Evolutionary conservation across 1,139 yeast species (phyloP), one percentile per base, ranked within the genome.

Genomic region (Geotrichum fermentans): DNA sequence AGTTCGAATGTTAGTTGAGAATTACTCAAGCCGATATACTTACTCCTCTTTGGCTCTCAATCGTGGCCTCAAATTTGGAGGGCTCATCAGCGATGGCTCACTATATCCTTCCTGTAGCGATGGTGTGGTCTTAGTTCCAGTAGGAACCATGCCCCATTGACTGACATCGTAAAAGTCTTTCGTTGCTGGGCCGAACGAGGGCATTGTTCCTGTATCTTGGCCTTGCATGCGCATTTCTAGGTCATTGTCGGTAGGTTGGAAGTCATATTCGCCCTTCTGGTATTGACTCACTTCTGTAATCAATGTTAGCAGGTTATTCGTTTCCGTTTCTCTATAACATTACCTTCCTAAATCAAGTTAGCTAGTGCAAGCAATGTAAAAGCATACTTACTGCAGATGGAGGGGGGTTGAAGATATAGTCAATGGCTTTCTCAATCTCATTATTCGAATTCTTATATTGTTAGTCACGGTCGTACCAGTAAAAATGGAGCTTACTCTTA

Each of bases 371-470:
- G 54, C 18, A 24, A 35, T 37, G 26, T 14, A 32, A 24, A 17
- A 33, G 3, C 33, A 14, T 28, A 43, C 55, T 55, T 40, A 54
- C 60, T 32, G 46, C 48, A 2, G 51, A 67, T 24, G 66, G 62
- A 13, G 66, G 64, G 26, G 71, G 78, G 34, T 73, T 76, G 55
- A 80, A 76, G 26, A 81, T 70, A 57, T 64, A 74, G 26, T 74
- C 75, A 44, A 80, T 72, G 4, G 87, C 87, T 38, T 68, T 68
- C 41, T 73, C 74, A n/a, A 79, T 69, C 56, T 80, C 74, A 54
- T 76, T 71, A 47, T 72, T 68, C 18, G 78, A 60, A 26, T 62
- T 61, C 50, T 63, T 16, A 14, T 29, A 29, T n/a, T 30, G 21
- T 17, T 28, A 36, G 24, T 35, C 39, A 37, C 17, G 17, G 21